Evolutionary conservation across 306 rosid species (phyloP).

Genomic region (Gastrolobium villosum): DNA sequence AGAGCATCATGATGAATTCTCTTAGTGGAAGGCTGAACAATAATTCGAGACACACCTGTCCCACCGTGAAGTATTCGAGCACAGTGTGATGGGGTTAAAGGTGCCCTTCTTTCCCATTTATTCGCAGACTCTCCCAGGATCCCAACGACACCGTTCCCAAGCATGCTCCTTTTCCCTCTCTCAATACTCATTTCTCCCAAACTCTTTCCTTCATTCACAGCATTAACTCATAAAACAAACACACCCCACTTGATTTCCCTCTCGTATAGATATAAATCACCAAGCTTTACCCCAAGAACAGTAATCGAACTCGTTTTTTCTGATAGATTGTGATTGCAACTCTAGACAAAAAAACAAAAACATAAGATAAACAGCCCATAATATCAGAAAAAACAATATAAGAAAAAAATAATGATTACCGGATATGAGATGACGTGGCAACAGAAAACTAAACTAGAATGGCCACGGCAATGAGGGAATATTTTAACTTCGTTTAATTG

Average conservation of each 20-base stretch:
- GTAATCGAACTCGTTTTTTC: not conserved
- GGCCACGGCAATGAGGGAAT: too few relatives aligned
- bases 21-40: slow-evolving; percentile 91
- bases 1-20: slow-evolving; percentile 81
- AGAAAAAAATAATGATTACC: too few relatives aligned
- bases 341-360: too few relatives aligned
- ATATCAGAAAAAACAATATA: too few relatives aligned
- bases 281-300: not conserved
- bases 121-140: slow-evolving; percentile 78
- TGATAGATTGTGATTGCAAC: not conserved
- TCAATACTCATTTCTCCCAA: slow-evolving; percentile 8
- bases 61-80: slow-evolving; percentile 80
- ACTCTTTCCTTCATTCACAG: not conserved
- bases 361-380: too few relatives aligned
- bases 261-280: not conserved
- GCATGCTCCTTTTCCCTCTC: slow-evolving; percentile 54
- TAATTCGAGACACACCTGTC: slow-evolving; percentile 72
- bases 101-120: slow-evolving; percentile 97
- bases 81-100: slow-evolving; percentile 91
- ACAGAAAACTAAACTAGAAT: too few relatives aligned
- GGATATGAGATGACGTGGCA: too few relatives aligned
- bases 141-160: slow-evolving; percentile 94
- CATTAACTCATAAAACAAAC: slow-evolving; percentile 3
- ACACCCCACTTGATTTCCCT: not conserved
- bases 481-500: too few relatives aligned